phyloP scores from a whole-genome alignment of 2,329 filamentous ascomycete species.

The Colletotrichum musae region DNA sequence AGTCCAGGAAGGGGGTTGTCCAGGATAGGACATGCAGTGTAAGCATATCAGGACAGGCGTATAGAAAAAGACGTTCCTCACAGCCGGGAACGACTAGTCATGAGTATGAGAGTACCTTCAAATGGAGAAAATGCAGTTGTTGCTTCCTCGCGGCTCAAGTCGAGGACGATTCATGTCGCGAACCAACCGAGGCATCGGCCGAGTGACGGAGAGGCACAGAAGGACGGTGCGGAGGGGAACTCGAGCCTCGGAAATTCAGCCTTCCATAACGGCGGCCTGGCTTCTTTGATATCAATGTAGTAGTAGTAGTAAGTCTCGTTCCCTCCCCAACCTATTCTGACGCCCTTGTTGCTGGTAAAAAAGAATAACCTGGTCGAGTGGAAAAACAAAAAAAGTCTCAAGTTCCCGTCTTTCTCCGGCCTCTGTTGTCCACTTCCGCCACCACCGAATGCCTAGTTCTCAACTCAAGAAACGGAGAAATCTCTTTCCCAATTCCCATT shows the following conservation, averaged over 20 bases:
- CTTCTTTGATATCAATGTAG: slow-evolving; percentile 35
- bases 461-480: slow-evolving; percentile 2
- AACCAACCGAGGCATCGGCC: too few species aligned
- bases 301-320: slow-evolving; percentile 23
- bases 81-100: too few species aligned
- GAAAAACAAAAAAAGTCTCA: neutral
- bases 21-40: too few species aligned
- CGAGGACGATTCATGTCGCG: too few species aligned
- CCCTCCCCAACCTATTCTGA: slow-evolving; percentile 15
- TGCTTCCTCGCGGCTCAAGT: too few species aligned
- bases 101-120: too few species aligned
- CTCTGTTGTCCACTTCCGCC: neutral
- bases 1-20: too few species aligned
- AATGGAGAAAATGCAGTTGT: too few species aligned
- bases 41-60: too few species aligned
- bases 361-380: slow-evolving; percentile 1
- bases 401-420: neutral
- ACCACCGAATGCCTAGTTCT: neutral
- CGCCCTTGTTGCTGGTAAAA: slow-evolving; percentile 38
- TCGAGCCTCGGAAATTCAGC: neutral
- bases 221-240: neutral
- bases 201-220: too few species aligned
- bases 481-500: slow-evolving; percentile 1
- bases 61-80: too few species aligned
- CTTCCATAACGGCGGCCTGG: slow-evolving; percentile 8